These are phyloP conservation scores for Sequoiadendron giganteum DNA, from an alignment of 75 land plant genomes.

Conservation along the genomic window DNA sequence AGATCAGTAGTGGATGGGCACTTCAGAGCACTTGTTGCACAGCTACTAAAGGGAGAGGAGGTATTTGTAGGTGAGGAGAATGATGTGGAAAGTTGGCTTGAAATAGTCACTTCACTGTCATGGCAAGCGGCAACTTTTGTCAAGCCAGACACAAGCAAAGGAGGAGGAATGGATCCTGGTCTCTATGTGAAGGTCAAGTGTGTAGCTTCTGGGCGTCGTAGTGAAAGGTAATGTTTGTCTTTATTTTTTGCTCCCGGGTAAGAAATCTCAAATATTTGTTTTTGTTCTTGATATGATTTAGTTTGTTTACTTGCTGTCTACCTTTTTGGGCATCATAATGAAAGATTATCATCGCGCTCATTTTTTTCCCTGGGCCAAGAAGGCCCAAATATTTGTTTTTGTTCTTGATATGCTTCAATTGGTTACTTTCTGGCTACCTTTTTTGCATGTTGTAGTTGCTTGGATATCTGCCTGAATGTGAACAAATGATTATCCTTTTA, in stretches of 20 bases:
- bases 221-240: conserved; percentile 52
- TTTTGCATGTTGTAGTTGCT: conserved; percentile 1
- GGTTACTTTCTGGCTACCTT: background rate
- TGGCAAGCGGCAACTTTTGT: conserved; percentile 90
- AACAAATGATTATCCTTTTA: conserved; percentile 10
- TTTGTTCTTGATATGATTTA: too few relatives aligned
- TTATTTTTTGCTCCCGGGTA: background rate
- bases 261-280: background rate
- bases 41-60: conserved; percentile 65
- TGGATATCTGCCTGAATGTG: background rate
- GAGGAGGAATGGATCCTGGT: conserved; percentile 94
- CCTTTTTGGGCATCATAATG: conserved; percentile 43
- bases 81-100: conserved; percentile 57
- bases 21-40: conserved; percentile 83
- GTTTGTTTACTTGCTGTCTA: background rate
- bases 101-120: conserved; percentile 64
- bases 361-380: background rate
- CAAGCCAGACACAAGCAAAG: conserved; percentile 86
- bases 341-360: conserved; percentile 43
- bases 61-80: conserved; percentile 27
- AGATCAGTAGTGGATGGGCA: conserved; percentile 69
- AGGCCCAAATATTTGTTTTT: background rate
- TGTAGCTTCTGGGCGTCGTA: conserved; percentile 67
- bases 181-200: conserved; percentile 95
- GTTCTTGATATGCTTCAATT: background rate